Percentiles rank a stretch among this genome's conserved stretches.
phyloP scores from a whole-genome alignment of 2,329 filamentous ascomycete species.

The Alternaria brassicae region DNA sequence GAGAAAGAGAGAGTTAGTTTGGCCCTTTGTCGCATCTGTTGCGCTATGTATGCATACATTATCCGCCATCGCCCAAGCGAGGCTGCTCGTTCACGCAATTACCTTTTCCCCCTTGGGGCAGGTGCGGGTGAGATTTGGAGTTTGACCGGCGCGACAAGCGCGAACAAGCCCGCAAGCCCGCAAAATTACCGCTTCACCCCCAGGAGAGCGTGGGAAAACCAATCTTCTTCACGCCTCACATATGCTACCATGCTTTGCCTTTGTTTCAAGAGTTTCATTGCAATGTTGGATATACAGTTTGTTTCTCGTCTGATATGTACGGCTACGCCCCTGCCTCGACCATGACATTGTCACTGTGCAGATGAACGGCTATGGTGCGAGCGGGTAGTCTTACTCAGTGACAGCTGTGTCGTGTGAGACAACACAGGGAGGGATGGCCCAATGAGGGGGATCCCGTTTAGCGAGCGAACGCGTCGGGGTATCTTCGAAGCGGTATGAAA shows the following conservation, averaged over 20 bases:
- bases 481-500: constrained; percentile 33
- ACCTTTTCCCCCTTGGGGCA: neutral
- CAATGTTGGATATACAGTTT: neutral
- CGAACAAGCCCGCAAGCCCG: constrained; percentile 8
- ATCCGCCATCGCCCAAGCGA: neutral
- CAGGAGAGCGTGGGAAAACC: neutral
- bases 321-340: neutral
- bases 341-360: neutral
- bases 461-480: constrained; percentile 35
- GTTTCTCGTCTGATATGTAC: constrained; percentile 13
- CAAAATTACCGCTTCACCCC: constrained; percentile 9
- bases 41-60: neutral
- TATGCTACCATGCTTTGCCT: neutral
- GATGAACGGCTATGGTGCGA: neutral
- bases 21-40: neutral
- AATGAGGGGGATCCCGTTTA: constrained; percentile 9
- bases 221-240: neutral
- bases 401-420: neutral
- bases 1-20: constrained; percentile 3
- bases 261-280: constrained; percentile 7
- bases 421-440: constrained; percentile 2
- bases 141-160: neutral
- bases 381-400: neutral
- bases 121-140: constrained; percentile 1
- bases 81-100: neutral